phyloP scores from a whole-genome alignment of 164 flowering plant genomes.

The Magnolia changhungtana region DNA sequence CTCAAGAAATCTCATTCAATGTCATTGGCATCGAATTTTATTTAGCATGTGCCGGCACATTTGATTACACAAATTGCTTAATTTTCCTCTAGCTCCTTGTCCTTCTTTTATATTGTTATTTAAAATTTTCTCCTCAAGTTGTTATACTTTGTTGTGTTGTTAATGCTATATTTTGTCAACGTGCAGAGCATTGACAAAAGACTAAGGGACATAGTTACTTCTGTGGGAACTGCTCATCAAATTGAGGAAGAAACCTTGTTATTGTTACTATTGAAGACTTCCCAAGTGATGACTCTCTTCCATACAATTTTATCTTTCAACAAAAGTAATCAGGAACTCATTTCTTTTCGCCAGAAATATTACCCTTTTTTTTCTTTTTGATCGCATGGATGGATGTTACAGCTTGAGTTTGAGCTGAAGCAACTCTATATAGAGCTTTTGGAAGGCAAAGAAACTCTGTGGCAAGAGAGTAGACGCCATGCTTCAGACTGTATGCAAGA shows the following conservation, averaged over 20 bases:
- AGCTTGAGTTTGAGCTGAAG: conserved; percentile 30
- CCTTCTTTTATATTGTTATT: background rate
- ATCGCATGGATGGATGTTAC: conserved; percentile 7
- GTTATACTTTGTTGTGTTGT: background rate
- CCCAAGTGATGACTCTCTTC: conserved; percentile 18
- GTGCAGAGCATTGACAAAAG: conserved; percentile 21
- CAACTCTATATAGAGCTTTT: conserved; percentile 19
- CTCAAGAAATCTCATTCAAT: background rate
- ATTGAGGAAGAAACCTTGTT: conserved; percentile 21
- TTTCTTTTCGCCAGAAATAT: background rate
- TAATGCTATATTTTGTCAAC: conserved; percentile 2
- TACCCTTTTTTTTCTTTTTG: background rate
- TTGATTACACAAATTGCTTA: too few species aligned
- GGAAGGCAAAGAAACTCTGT: conserved; percentile 20
- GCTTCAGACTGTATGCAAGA: conserved; percentile 19
- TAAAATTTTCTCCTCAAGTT: background rate
- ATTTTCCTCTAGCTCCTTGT: too few species aligned
- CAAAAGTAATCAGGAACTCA: background rate
- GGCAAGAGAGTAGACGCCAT: conserved; percentile 14
- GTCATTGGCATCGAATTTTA: conserved; percentile 1
- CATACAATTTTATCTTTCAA: background rate
- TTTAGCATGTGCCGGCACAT: background rate
- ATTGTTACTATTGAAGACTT: conserved; percentile 19
- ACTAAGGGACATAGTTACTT: conserved; percentile 20
- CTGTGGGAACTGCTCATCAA: conserved; percentile 20